Base-by-base conservation (phyloP, 331 rosid species). In the Cydonia oblonga region DNA sequence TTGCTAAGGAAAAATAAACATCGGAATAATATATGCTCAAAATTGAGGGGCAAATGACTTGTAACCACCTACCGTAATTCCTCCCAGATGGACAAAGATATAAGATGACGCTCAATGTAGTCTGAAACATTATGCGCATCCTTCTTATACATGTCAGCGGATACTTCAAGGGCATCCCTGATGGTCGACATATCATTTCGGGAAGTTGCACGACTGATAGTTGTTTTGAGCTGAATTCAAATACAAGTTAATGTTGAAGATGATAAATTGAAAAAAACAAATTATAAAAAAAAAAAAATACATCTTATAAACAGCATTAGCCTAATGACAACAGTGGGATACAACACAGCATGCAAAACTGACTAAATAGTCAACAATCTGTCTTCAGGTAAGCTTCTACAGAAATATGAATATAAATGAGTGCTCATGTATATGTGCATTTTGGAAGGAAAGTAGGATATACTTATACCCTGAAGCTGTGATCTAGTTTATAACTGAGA, bases 161-260 rank as follows among this genome's bases (percentile, higher is more conserved):
- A 95, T 73, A 95, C 98, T 85, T 91, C 99, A 84, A 91, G 93
- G 76, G 97, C 99, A 80, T 95, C 99, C 85, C 97, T 91, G 74
- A 95, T 71, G 35, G 97, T 95, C 80, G 75, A 24, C 81, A 81
- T 52, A 83, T 95, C 99, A 84, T 88, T 91, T 35, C 96, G 88
- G 26, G 96, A 87, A 13, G 96, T 91, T 80, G 99, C 99, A 60
- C 97, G 91, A 73, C 81, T 85, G 77, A 95, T 89, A 73, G 97
- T 97, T 68, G 93, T 91, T 85, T 95, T 95, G 67, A 95, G 99
- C 99, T 91, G 88, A 81, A 75, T 68, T 76, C 26, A 64, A 64
- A 69, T 38, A 84, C 23, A 74, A 76, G 70, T 71, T 62, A 69
- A 53, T 61, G 23, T 59, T 68, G 9, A 63, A 44, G 35, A 62